Percentiles rank a stretch among this genome's conserved stretches.
phyloP scores from a whole-genome alignment of 768 basidiomycete genomes.

The Suillus bovinus region DNA sequence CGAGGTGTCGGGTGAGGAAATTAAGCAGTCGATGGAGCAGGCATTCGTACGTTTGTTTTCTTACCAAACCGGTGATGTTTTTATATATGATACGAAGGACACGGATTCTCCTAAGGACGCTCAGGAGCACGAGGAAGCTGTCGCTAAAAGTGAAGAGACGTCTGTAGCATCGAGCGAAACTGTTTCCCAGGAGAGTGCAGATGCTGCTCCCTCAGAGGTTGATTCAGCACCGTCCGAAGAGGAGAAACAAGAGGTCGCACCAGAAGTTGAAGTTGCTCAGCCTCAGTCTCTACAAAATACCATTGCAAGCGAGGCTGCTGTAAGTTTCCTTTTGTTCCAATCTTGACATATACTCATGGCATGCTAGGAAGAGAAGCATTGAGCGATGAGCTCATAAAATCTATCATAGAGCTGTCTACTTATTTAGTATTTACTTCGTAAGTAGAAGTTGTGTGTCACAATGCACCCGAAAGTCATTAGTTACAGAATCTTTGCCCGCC shows the following conservation, averaged over 20 bases:
- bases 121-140: slow-evolving; percentile 26
- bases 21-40: slow-evolving; percentile 31
- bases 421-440: slow-evolving; percentile 5
- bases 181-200: neutral
- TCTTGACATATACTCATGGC: neutral
- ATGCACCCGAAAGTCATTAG: neutral
- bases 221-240: neutral
- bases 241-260: neutral
- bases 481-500: no score
- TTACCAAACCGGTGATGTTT: neutral
- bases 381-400: neutral
- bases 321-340: neutral
- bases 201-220: neutral
- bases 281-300: neutral
- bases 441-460: slow-evolving; percentile 1
- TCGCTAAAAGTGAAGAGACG: slow-evolving; percentile 9
- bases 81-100: slow-evolving; percentile 20
- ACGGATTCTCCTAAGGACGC: slow-evolving; percentile 34
- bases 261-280: neutral
- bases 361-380: neutral
- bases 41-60: slow-evolving; percentile 22
- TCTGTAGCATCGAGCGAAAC: neutral
- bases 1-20: slow-evolving; percentile 26
- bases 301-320: neutral
- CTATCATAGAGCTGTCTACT: slow-evolving; percentile 4